Base-by-base conservation (phyloP, 495 filamentous ascomycete species). In the Eremomyces bilateralis region DNA sequence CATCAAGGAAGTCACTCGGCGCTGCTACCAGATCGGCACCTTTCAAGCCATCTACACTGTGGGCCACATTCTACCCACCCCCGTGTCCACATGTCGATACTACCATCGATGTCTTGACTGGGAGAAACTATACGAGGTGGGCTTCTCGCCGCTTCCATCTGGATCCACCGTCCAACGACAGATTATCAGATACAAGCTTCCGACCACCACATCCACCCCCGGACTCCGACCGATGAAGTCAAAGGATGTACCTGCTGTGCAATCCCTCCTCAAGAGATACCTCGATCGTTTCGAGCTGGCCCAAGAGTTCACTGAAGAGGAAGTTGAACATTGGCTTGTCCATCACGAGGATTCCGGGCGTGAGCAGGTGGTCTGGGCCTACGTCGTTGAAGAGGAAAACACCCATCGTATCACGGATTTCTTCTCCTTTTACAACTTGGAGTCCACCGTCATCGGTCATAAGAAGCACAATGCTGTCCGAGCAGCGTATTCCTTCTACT, bases 31-130 rank as follows among this genome's bases (percentile, higher is more conserved):
- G 17, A 61, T 70, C 27, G 75, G 71, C 2, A 75, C 91, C 40
- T 95, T 71, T 61, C 85, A 94, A 53, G 90, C 85, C 22, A 80
- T 95, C 47, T 93, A 93, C 56, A 97, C 90, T 1, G 88, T 70
- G 18, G 88, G 88, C 24, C 68, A 85, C 15, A 70, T 95, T 20
- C 63, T 97, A 2, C 90, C 88, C 4, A 85, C 71, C 20, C 90
- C 88, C 1, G 65, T 95, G 27, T 77, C 73, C 54, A 92, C 84
- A 10, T 91, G 81, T 54, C 68, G 85, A 31, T 97, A 95, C 61
- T 95, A 74, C 49, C 88, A 97, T 51, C 78, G 88, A 34, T 69
- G 79, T 11, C 54, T 97, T 35, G 73, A 97, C 56, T 97, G 90
- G 90, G 59, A 77, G 52, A 95, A 97, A 59, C 65, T 95, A 13